Evolutionary conservation across 805 yeast genomes (phyloP).

Genomic region (Cyberlindnera subsufficiens): DNA sequence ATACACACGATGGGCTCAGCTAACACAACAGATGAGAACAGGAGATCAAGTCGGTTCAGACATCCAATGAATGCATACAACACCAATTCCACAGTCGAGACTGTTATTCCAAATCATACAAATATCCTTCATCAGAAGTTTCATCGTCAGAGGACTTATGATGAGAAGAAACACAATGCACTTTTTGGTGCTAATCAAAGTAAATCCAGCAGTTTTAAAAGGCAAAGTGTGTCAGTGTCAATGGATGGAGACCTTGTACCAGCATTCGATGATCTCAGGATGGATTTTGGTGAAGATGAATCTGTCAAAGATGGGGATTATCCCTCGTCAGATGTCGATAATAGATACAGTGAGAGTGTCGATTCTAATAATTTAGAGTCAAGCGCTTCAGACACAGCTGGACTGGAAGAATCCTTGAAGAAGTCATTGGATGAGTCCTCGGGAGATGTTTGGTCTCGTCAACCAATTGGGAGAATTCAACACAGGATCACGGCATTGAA

Average conservation of each 20-base stretch:
- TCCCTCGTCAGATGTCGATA: background rate
- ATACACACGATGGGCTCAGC: slow-evolving; percentile 4
- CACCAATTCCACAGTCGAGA: slow-evolving; percentile 12
- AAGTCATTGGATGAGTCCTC: background rate
- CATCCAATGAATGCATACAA: slow-evolving; percentile 19
- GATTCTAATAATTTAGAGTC: background rate
- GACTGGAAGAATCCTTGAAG: background rate
- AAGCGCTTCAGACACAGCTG: background rate
- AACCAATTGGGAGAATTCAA: slow-evolving; percentile 18
- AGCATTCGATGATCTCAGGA: slow-evolving; percentile 20
- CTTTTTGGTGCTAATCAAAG: too few relatives aligned
- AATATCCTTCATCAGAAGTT: slow-evolving; percentile 15
- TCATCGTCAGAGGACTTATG: slow-evolving; percentile 1
- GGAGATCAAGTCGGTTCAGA: slow-evolving; percentile 7
- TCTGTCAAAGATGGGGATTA: background rate
- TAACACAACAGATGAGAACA: background rate
- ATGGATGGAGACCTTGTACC: slow-evolving; percentile 21
- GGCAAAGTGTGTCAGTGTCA: slow-evolving; percentile 8
- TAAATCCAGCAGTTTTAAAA: background rate
- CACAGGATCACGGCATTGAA: slow-evolving; percentile 17
- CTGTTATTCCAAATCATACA: slow-evolving; percentile 15
- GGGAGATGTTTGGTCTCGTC: background rate
- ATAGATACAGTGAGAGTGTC: background rate
- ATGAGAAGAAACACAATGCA: too few relatives aligned
- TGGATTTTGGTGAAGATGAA: slow-evolving; percentile 15